phyloP scores from a whole-genome alignment of 768 basidiomycete species.

The Pholiota molesta region DNA sequence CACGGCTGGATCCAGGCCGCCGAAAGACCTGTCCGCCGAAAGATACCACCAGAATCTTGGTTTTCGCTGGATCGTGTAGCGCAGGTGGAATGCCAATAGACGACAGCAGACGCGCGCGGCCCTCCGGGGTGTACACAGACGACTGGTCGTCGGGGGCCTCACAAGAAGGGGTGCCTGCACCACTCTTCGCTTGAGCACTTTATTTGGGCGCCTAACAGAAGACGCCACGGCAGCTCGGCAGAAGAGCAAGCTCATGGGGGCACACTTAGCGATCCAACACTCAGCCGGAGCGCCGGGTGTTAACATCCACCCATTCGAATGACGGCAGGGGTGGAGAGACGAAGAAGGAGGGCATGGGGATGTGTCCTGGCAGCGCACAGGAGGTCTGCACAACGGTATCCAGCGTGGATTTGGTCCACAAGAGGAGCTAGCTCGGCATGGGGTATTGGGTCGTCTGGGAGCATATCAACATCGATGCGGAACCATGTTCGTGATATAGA shows the following conservation, averaged over 20 bases:
- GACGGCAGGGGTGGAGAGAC: constrained; percentile 58
- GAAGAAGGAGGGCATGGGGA: constrained; percentile 78
- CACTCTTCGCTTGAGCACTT: constrained; percentile 31
- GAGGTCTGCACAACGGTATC: constrained; percentile 73
- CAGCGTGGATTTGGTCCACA: constrained; percentile 62
- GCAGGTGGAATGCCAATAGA: constrained; percentile 61
- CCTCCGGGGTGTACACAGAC: constrained; percentile 52
- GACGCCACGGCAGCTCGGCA: constrained; percentile 46
- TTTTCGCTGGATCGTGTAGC: constrained; percentile 46
- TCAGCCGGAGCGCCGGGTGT: constrained; percentile 46
- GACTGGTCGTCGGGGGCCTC: constrained; percentile 47
- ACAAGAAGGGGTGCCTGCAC: constrained; percentile 70
- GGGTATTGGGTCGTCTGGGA: constrained; percentile 60
- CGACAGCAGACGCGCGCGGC: constrained; percentile 55
- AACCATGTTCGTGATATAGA: constrained; percentile 1
- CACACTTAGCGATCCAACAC: constrained; percentile 44
- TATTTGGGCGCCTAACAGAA: constrained; percentile 16
- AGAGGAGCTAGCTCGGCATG: constrained; percentile 53
- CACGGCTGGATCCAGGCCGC: constrained; percentile 25
- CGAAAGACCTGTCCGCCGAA: constrained; percentile 78
- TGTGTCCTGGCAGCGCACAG: constrained; percentile 73
- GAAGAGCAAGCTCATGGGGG: constrained; percentile 34
- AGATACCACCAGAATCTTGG: constrained; percentile 74
- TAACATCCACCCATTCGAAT: constrained; percentile 60
- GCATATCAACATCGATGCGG: constrained; percentile 28